Conservation (phyloP, 345 rosid species). For the Rhodamnia argentea region DNA sequence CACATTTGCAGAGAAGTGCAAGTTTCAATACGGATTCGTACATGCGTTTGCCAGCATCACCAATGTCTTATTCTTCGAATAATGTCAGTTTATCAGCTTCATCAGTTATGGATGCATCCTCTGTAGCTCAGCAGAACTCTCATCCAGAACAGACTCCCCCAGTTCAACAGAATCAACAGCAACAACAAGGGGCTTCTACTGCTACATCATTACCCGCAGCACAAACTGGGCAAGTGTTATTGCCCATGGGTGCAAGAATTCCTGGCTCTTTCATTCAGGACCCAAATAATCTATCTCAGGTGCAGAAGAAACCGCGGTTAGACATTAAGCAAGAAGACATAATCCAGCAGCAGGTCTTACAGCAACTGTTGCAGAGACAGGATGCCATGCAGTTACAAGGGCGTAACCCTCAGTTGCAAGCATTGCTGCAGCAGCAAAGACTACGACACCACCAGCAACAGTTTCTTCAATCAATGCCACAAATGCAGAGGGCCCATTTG, state of each 20-base stretch:
- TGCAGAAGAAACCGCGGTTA: constrained; percentile 69
- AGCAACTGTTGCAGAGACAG: constrained; percentile 79
- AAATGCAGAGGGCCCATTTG: constrained; percentile 67
- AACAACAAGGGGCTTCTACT: constrained; percentile 64
- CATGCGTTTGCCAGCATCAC: constrained; percentile 93
- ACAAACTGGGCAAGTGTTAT: constrained; percentile 51
- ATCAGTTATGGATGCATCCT: constrained; percentile 78
- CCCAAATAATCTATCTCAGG: constrained; percentile 49
- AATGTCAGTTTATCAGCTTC: constrained; percentile 85
- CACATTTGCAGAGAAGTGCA: constrained; percentile 87
- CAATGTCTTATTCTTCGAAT: constrained; percentile 90
- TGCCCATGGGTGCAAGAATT: constrained; percentile 47
- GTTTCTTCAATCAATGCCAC: constrained; percentile 71
- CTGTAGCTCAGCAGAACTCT: constrained; percentile 55
- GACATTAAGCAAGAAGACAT: constrained; percentile 90
- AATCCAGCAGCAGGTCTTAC: constrained; percentile 72
- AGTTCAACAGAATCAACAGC: constrained; percentile 44
- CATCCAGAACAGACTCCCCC: constrained; percentile 61
- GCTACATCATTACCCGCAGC: constrained; percentile 59
- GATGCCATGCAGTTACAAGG: constrained; percentile 65
- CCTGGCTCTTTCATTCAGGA: constrained; percentile 72
- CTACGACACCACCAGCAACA: constrained; percentile 48
- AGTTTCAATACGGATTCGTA: constrained; percentile 90
- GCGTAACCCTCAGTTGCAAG: constrained; percentile 68
- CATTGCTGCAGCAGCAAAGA: constrained; percentile 68